Percentiles rank a stretch among this genome's conserved stretches.
These are phyloP conservation scores for Rhododendron henanense DNA, from an alignment of 148 eudicot species.

Conservation along the genomic window DNA sequence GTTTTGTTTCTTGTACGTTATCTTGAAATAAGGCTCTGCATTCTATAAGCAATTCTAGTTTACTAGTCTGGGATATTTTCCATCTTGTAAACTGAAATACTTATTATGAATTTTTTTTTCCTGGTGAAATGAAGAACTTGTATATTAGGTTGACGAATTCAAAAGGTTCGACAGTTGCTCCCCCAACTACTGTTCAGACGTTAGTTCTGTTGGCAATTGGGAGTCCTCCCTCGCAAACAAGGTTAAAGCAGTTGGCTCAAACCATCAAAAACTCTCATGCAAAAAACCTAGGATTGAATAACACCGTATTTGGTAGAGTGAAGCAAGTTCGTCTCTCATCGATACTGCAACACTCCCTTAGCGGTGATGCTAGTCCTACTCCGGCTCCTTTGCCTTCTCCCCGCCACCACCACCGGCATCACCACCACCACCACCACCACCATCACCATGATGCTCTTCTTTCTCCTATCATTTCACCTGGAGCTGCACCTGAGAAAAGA, in stretches of 20 bases:
- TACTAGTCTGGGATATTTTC: not conserved
- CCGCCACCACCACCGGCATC: constrained; percentile 58
- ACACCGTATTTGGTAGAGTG: constrained; percentile 83
- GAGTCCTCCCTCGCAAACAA: constrained; percentile 49
- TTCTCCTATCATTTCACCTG: constrained; percentile 54
- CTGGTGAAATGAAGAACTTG: constrained; percentile 64
- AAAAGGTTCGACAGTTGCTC: constrained; percentile 76
- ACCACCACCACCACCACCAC: constrained; percentile 53
- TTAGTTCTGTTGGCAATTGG: constrained; percentile 69
- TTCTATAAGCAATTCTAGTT: not conserved
- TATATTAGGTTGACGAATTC: constrained; percentile 70
- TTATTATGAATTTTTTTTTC: not conserved
- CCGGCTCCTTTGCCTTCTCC: constrained; percentile 58
- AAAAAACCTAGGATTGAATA: constrained; percentile 85
- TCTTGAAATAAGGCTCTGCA: not conserved
- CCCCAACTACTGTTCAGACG: constrained; percentile 76
- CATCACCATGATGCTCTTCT: constrained; percentile 29
- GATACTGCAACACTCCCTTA: constrained; percentile 51
- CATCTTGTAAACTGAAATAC: not conserved
- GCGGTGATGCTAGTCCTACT: constrained; percentile 47
- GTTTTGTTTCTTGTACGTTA: not conserved
- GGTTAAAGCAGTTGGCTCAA: constrained; percentile 85
- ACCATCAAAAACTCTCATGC: constrained; percentile 68
- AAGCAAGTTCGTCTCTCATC: constrained; percentile 93
- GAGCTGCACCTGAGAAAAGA: constrained; percentile 33